Conservation (phyloP, 169 alveolate species). For the Eimeria acervulina region DNA sequence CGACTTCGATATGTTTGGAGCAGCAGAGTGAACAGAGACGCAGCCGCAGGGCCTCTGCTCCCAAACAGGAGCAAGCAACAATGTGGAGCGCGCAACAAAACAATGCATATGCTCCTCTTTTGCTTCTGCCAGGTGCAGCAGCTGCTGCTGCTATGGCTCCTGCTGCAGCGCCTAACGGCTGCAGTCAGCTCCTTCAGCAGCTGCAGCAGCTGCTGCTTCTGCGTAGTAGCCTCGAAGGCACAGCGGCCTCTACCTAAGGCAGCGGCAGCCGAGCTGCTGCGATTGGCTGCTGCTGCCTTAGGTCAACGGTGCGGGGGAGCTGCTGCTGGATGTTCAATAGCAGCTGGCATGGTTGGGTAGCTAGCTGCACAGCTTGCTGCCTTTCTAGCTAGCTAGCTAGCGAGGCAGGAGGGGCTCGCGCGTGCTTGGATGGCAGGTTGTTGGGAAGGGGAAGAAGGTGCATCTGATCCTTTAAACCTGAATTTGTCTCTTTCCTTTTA, state of each 20-base stretch:
- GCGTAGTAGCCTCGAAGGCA: neutral
- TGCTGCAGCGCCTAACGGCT: neutral
- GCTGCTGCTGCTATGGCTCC: neutral
- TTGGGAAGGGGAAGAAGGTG: neutral
- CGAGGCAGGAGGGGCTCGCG: neutral
- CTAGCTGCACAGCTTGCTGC: neutral
- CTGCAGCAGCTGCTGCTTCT: slow-evolving; percentile 24
- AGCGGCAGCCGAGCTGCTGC: neutral
- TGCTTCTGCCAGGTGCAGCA: neutral
- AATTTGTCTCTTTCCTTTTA: neutral
- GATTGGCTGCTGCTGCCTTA: neutral
- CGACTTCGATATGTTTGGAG: slow-evolving; percentile 60
- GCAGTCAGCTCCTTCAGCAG: neutral
- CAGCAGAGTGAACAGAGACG: neutral
- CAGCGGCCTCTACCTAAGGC: slow-evolving; percentile 39
- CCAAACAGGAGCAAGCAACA: neutral
- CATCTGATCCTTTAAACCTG: too few species aligned
- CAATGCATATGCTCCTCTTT: too few species aligned
- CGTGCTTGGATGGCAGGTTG: neutral
- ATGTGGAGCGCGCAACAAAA: too few species aligned
- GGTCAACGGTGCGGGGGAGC: neutral
- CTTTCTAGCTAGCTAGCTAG: slow-evolving; percentile 13
- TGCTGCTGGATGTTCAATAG: neutral
- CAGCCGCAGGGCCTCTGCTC: neutral
- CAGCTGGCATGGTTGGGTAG: neutral